These are phyloP conservation scores for Leucoagaricus sp. DNA, from an alignment of 1,284 basidiomycete genomes.

Conservation along the genomic window DNA sequence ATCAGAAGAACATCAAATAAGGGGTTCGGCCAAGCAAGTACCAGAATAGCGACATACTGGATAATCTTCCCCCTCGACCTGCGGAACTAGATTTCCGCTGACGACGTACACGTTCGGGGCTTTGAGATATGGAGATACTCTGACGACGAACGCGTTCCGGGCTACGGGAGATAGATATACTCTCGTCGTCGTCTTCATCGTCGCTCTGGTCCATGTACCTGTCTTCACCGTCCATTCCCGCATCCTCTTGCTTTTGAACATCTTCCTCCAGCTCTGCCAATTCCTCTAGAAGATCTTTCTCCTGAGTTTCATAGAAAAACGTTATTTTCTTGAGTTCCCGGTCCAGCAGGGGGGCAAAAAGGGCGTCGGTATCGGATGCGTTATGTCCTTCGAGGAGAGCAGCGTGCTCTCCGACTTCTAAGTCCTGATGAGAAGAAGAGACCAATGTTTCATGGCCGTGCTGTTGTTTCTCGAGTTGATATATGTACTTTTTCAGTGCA, in stretches of 20 bases:
- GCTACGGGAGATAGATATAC: constrained; percentile 24
- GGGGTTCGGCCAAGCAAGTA: neutral
- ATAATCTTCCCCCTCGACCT: constrained; percentile 15
- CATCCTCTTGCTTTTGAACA: constrained; percentile 65
- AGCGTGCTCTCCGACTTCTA: constrained; percentile 65
- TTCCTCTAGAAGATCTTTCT: constrained; percentile 69
- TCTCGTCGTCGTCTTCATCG: constrained; percentile 70
- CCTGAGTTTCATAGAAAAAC: constrained; percentile 80
- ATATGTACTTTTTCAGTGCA: constrained; percentile 83
- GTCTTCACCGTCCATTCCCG: constrained; percentile 52
- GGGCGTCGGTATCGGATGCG: constrained; percentile 45
- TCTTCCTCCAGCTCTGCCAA: constrained; percentile 68
- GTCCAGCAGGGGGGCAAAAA: constrained; percentile 80
- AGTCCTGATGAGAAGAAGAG: constrained; percentile 41
- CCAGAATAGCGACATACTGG: constrained; percentile 12
- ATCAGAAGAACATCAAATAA: neutral
- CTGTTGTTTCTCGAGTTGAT: constrained; percentile 79
- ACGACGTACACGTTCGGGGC: constrained; percentile 23
- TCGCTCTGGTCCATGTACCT: constrained; percentile 58
- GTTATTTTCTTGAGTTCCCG: constrained; percentile 84
- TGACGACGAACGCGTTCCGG: constrained; percentile 31
- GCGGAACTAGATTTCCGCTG: constrained; percentile 24
- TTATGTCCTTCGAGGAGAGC: constrained; percentile 48
- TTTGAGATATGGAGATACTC: constrained; percentile 23
- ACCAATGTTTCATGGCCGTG: constrained; percentile 34